Conservation (phyloP, 345 rosid genomes). For the Salix exigua region DNA sequence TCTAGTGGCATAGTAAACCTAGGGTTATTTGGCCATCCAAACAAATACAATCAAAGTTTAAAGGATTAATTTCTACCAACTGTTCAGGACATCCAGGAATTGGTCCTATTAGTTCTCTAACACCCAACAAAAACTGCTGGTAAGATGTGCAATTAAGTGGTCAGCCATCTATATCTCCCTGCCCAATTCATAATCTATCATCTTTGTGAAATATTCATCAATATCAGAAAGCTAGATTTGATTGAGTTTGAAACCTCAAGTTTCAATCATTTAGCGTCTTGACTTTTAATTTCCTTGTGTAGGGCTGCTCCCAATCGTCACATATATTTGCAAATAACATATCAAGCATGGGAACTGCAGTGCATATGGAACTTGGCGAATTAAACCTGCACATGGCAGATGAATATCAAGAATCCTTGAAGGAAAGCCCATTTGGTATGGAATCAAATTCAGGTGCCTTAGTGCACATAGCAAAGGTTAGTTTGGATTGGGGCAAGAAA, state of each 20-base stretch:
- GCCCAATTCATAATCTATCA: background rate
- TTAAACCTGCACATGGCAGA: conserved; percentile 87
- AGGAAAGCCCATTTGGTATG: conserved; percentile 72
- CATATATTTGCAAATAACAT: conserved; percentile 91
- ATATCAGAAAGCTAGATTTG: background rate
- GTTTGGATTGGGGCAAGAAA: conserved; percentile 87
- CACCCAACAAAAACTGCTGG: background rate
- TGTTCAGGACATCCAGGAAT: background rate
- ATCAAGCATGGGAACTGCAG: conserved; percentile 63
- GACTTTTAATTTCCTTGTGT: conserved; percentile 19
- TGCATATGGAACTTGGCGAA: conserved; percentile 95
- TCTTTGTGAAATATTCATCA: background rate
- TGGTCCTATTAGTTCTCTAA: background rate
- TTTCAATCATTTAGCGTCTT: background rate
- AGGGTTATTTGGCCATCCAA: too few species aligned
- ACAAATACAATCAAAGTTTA: background rate
- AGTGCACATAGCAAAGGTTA: conserved; percentile 82
- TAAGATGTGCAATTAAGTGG: background rate
- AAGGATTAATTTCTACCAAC: background rate
- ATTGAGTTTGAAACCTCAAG: too few species aligned
- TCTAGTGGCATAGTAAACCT: too few species aligned
- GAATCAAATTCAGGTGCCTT: conserved; percentile 92
- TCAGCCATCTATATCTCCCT: background rate
- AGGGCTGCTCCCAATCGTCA: conserved; percentile 95
- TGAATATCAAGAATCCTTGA: conserved; percentile 88